A percentile compares a stretch with the other conserved stretches of the same genome.
Evolutionary conservation across 1,284 basidiomycete genomes (phyloP).

Genomic region (Moesziomyces antarcticus): DNA sequence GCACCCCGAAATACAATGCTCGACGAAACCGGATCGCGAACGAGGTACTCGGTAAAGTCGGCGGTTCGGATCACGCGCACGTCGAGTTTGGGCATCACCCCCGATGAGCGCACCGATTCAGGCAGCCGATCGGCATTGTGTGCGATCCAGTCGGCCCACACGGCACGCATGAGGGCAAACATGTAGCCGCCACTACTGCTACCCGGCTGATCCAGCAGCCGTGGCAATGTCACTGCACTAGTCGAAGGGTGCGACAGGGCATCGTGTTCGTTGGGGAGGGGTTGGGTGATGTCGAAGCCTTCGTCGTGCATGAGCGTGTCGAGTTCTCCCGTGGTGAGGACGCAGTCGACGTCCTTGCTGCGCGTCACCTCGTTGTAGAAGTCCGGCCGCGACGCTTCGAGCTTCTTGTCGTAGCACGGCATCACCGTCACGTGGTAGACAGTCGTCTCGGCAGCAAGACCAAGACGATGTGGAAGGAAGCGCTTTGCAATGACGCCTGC

Average conservation of each 20-base stretch:
- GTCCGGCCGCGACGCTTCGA: slow-evolving; percentile 84
- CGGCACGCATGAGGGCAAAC: slow-evolving; percentile 70
- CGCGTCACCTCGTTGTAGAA: slow-evolving; percentile 53
- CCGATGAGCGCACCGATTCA: slow-evolving; percentile 7
- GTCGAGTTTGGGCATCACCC: slow-evolving; percentile 47
- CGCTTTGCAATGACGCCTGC: slow-evolving; percentile 94
- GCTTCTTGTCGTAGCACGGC: slow-evolving; percentile 99
- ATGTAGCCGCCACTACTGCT: slow-evolving; percentile 94
- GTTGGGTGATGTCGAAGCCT: slow-evolving; percentile 78
- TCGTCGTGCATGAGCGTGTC: slow-evolving; percentile 85
- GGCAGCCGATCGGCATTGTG: slow-evolving; percentile 27
- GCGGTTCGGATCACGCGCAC: slow-evolving; percentile 58
- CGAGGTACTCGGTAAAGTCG: slow-evolving; percentile 76
- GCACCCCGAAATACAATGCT: slow-evolving; percentile 85
- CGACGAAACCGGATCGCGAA: slow-evolving; percentile 29
- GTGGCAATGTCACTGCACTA: slow-evolving; percentile 72
- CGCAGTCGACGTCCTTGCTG: slow-evolving; percentile 92
- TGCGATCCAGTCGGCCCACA: slow-evolving; percentile 51
- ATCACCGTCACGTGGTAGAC: slow-evolving; percentile 94
- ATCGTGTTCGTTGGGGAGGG: slow-evolving; percentile 70
- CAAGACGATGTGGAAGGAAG: slow-evolving; percentile 72
- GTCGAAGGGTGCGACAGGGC: slow-evolving; percentile 13
- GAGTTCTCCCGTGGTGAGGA: slow-evolving; percentile 95
- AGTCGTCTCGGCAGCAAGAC: slow-evolving; percentile 1
- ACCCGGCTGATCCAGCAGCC: slow-evolving; percentile 81